A percentile compares a stretch with the other conserved stretches of the same genome.
phyloP scores from a whole-genome alignment of 768 basidiomycete species.

The Tubosaeta sp. region DNA sequence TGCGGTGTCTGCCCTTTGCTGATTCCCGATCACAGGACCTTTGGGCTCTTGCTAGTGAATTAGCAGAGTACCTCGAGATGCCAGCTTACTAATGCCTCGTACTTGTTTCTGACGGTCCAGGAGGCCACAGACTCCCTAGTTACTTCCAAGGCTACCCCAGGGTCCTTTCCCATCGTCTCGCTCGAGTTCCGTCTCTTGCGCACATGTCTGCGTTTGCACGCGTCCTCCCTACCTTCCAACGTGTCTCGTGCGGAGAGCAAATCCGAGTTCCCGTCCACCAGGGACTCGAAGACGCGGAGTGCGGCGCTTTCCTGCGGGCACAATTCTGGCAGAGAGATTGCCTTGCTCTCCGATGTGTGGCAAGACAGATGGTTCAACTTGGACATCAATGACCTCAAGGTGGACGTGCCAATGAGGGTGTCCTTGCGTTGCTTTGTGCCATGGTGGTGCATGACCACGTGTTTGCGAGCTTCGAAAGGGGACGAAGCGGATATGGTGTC shows the following conservation, averaged over 20 bases:
- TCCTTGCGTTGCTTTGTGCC: constrained; percentile 53
- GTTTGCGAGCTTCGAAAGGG: constrained; percentile 39
- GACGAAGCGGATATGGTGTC: constrained; percentile 34
- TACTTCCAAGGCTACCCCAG: constrained; percentile 6
- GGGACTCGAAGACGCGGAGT: constrained; percentile 35
- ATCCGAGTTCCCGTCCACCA: constrained; percentile 16
- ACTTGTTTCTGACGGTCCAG: constrained; percentile 47
- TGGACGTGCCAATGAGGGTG: constrained; percentile 39
- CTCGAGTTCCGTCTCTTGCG: constrained; percentile 50
- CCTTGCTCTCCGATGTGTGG: constrained; percentile 54
- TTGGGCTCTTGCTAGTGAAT: constrained; percentile 37
- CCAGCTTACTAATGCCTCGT: constrained; percentile 54
- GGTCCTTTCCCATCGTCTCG: constrained; percentile 40
- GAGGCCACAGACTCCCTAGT: constrained; percentile 45
- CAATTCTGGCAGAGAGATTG: constrained; percentile 57
- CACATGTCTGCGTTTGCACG: constrained; percentile 48
- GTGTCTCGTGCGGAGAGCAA: constrained; percentile 26
- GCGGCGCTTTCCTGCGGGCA: constrained; percentile 55
- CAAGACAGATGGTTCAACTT: constrained; percentile 30
- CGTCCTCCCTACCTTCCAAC: constrained; percentile 55
- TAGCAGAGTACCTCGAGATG: constrained; percentile 24
- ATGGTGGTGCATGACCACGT: constrained; percentile 58
- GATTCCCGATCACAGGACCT: constrained; percentile 41
- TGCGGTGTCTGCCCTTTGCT: constrained; percentile 37
- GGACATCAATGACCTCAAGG: constrained; percentile 30